Conservation (phyloP, 345 rosid genomes). For the Limnanthes douglasii region DNA sequence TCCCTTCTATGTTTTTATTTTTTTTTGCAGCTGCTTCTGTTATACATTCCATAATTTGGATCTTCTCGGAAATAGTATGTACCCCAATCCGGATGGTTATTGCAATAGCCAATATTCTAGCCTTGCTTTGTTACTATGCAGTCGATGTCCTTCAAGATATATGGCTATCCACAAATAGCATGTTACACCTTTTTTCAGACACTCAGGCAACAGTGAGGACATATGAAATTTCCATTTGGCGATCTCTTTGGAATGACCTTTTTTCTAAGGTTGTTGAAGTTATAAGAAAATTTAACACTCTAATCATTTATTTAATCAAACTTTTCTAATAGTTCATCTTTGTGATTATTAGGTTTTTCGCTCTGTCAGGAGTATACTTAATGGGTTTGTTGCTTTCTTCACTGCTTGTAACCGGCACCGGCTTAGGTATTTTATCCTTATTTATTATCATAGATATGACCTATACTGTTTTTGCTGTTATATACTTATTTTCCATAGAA, state of each 20-base stretch:
- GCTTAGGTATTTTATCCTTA: conserved; percentile 41
- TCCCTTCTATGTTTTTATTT: background rate
- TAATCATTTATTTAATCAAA: background rate
- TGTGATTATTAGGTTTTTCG: conserved; percentile 58
- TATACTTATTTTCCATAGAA: background rate
- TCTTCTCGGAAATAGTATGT: conserved; percentile 51
- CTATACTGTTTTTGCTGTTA: background rate
- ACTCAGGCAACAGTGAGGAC: conserved; percentile 42
- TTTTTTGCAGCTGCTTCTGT: conserved; percentile 37
- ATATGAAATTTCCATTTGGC: conserved; percentile 75
- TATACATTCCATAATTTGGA: conserved; percentile 48
- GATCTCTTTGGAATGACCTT: conserved; percentile 89
- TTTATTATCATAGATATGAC: no score
- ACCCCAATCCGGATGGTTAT: conserved; percentile 49
- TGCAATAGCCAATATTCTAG: conserved; percentile 29
- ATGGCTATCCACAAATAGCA: conserved; percentile 39
- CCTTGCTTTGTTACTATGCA: conserved; percentile 26
- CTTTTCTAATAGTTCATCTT: conserved; percentile 2
- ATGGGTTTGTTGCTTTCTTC: conserved; percentile 85
- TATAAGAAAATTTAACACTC: no score
- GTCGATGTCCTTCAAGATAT: conserved; percentile 28
- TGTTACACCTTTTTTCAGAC: conserved; percentile 45
- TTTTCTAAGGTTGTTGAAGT: conserved; percentile 63
- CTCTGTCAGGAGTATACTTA: conserved; percentile 74
- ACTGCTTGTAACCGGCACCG: conserved; percentile 95